A percentile compares a stretch with the other conserved stretches of the same genome.
Evolutionary conservation across 2,329 filamentous ascomycete species (phyloP).

Genomic region (Aspergillus melleus): DNA sequence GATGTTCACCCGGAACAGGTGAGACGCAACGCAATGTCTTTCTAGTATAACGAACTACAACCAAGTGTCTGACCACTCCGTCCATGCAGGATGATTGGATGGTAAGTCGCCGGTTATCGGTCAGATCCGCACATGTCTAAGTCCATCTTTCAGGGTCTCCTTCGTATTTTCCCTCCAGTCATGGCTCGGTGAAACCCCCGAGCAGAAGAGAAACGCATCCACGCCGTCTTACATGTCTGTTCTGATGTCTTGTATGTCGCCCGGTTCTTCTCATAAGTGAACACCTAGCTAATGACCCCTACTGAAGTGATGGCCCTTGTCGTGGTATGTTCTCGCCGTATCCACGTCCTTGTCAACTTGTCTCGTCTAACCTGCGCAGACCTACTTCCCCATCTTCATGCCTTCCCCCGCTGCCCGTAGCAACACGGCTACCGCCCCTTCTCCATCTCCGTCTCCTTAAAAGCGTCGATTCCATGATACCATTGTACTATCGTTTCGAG

Average conservation of each 20-base stretch:
- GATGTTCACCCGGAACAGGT: conserved; percentile 92
- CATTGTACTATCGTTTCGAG: conserved; percentile 3
- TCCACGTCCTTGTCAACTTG: neutral
- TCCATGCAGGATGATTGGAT: conserved; percentile 60
- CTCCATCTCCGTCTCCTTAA: conserved; percentile 38
- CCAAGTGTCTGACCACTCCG: conserved; percentile 14
- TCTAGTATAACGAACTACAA: conserved; percentile 1
- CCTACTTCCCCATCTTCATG: conserved; percentile 66
- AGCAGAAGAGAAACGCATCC: conserved; percentile 57
- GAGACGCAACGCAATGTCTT: conserved; percentile 28
- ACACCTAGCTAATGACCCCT: conserved; percentile 14
- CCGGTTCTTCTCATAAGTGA: neutral
- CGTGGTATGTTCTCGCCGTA: conserved; percentile 40
- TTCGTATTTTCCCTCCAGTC: conserved; percentile 50
- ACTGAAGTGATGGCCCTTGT: conserved; percentile 60
- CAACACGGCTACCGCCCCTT: conserved; percentile 46
- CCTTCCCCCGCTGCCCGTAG: conserved; percentile 50
- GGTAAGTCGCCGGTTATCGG: conserved; percentile 42
- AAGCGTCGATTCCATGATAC: conserved; percentile 5
- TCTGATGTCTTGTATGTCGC: conserved; percentile 70
- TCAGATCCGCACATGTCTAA: conserved; percentile 17
- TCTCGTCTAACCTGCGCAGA: conserved; percentile 40
- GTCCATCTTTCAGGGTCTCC: conserved; percentile 39
- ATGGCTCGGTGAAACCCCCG: conserved; percentile 50
- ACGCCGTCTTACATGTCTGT: conserved; percentile 76